These are phyloP conservation scores for Speleostelium caveatum DNA, from an alignment of 78 protist genomes.

Conservation along the genomic window DNA sequence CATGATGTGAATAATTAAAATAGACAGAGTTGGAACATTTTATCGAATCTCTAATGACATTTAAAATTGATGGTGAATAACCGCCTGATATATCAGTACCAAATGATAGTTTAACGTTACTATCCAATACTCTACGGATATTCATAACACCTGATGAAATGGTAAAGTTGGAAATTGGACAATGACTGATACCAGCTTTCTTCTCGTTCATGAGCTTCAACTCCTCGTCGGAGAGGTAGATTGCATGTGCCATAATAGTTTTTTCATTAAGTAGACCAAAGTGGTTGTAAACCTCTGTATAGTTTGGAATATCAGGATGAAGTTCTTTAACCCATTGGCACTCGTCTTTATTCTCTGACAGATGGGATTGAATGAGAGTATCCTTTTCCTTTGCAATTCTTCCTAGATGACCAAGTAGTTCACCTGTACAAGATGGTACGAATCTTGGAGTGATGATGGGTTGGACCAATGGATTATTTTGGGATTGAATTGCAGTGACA, in stretches of 20 bases:
- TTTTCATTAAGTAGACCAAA: constrained; percentile 77
- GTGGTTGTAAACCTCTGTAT: constrained; percentile 86
- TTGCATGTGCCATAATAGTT: constrained; percentile 91
- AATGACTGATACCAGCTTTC: constrained; percentile 81
- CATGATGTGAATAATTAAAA: neutral
- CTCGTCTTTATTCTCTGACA: constrained; percentile 87
- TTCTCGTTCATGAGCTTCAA: neutral
- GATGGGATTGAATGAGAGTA: constrained; percentile 85
- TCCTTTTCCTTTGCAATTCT: constrained; percentile 11
- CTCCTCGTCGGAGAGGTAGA: constrained; percentile 81
- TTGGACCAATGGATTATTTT: constrained; percentile 48
- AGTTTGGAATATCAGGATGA: constrained; percentile 59
- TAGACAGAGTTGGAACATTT: constrained; percentile 76
- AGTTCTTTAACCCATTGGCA: constrained; percentile 72
- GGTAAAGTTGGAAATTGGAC: constrained; percentile 89
- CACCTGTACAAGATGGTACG: constrained; percentile 86
- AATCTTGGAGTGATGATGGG: constrained; percentile 91
- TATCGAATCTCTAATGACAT: constrained; percentile 85
- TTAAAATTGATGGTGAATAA: constrained; percentile 80
- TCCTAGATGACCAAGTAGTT: constrained; percentile 57
- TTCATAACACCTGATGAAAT: constrained; percentile 69
- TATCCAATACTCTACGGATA: constrained; percentile 32
- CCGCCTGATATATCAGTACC: constrained; percentile 95
- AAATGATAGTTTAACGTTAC: constrained; percentile 83
- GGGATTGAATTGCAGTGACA: neutral